These are phyloP conservation scores for Tetraselmis striata DNA, from an alignment of 139 green algal genomes.

Conservation along the genomic window DNA sequence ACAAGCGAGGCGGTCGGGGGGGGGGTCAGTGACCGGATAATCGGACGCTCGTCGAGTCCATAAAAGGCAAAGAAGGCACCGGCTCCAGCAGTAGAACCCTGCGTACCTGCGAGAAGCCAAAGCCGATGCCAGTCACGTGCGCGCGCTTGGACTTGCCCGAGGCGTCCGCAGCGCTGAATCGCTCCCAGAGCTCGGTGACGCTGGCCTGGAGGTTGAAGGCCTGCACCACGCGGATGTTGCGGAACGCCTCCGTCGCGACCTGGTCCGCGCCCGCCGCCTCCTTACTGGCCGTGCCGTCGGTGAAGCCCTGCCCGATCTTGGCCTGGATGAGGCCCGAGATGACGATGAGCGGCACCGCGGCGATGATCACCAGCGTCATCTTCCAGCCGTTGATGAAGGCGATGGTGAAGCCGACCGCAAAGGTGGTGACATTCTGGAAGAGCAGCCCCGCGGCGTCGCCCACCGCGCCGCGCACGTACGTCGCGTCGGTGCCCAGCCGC, in stretches of 20 bases:
- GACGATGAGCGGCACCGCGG: constrained; percentile 56
- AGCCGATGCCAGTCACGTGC: constrained; percentile 32
- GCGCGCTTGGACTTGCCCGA: constrained; percentile 4
- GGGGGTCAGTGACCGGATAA: constrained; percentile 4
- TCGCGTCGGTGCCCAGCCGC: constrained; percentile 52
- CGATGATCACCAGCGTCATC: constrained; percentile 69
- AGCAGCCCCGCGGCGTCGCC: constrained; percentile 7
- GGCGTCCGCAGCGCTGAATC: not conserved
- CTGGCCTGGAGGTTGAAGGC: constrained; percentile 62
- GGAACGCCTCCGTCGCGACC: constrained; percentile 60
- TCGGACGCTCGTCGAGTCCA: not conserved
- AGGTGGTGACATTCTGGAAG: constrained; percentile 8
- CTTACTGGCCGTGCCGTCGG: constrained; percentile 5
- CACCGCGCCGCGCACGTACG: constrained; percentile 53
- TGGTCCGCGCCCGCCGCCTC: constrained; percentile 52
- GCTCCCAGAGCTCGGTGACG: constrained; percentile 18
- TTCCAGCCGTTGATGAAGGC: constrained; percentile 62
- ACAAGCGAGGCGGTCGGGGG: constrained; percentile 27
- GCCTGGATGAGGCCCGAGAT: constrained; percentile 31
- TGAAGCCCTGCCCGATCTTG: constrained; percentile 45
- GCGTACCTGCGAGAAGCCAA: constrained; percentile 42
- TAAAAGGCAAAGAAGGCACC: not conserved
- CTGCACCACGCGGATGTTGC: constrained; percentile 55
- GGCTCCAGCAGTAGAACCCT: not conserved
- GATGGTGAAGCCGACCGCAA: constrained; percentile 18